Evolutionary conservation across 139 green algal species (phyloP), one percentile per base, ranked within the genome.

Genomic region (Chlorella sorokiniana): DNA sequence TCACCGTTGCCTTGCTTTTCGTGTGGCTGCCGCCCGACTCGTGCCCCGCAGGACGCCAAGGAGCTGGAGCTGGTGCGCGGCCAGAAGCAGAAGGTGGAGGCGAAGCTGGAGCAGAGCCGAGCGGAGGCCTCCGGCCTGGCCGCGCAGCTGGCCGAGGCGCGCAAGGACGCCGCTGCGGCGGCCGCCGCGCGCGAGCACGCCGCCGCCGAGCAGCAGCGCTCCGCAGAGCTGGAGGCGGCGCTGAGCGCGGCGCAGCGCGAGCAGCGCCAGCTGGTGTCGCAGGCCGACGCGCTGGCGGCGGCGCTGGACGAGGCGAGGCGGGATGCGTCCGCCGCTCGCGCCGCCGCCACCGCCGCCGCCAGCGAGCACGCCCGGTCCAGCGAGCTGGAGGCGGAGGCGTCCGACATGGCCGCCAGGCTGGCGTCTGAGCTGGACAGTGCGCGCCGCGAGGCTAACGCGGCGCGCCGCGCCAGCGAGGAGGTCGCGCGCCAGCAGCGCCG

Each of bases 91-190:
- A 6, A n/a, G 16, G 56, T 65, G 16, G 56, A 65, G 23, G 6
- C 6, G 18, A 31, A 29, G 56, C 56, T 65, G 56, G 56, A 65
- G 56, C 18, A 65, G 23, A 33, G 18, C 10, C 56, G 56, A 31
- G 18, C 29, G 33, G 33, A 72, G 37, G 65, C n/a, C 14, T 42
- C 65, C 1, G 65, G 65, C 16, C 65, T 72, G 35, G 3, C 37
- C 33, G 65, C 65, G 3, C 65, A 79, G 73, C 73, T 79, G 52
- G 56, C 16, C 16, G 56, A 33, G 56, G 56, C 56, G n/a, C 56
- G 56, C 56, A 65, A 65, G 56, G 56, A 65, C 18, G 56, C 56
- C n/a, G 56, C 56, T 33, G 16, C 18, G 6, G 56, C 56, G 6
- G 56, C 16, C 18, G 18, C 29, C 6, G 56, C 56, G 18, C 56